A percentile compares a stretch with the other conserved stretches of the same genome.
phyloP scores from a whole-genome alignment of 768 basidiomycete genomes.

The Scleroderma bovista region DNA sequence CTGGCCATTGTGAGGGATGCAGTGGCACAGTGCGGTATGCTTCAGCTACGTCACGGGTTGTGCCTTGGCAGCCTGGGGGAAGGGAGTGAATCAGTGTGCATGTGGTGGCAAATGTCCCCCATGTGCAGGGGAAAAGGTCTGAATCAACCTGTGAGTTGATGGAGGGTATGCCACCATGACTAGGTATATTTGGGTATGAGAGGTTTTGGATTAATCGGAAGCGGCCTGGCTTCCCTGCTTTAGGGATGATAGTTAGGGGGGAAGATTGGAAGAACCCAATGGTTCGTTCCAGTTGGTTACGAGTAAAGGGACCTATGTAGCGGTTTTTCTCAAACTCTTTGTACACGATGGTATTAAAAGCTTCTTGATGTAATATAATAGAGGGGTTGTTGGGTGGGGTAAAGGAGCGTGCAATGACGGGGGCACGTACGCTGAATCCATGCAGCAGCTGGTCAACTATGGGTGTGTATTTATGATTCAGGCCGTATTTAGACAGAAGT shows the following conservation, averaged over 20 bases:
- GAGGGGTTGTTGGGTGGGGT: not conserved
- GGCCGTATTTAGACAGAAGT: not conserved
- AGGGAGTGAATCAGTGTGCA: not conserved
- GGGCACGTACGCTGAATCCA: not conserved
- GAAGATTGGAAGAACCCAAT: not conserved
- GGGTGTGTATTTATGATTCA: not conserved
- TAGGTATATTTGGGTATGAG: not conserved
- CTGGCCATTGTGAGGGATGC: constrained; percentile 32
- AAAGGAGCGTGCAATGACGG: not conserved
- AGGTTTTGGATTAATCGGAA: not conserved
- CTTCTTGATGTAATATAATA: not conserved
- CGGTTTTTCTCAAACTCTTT: not conserved
- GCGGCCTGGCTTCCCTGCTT: not conserved
- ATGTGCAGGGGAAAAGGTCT: not conserved
- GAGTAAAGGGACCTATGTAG: not conserved
- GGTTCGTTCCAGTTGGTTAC: not conserved
- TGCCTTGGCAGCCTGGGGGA: not conserved
- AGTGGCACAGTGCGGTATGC: constrained; percentile 23
- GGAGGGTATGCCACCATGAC: no score
- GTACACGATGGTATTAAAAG: not conserved
- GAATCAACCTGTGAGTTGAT: not conserved
- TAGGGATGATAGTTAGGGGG: not conserved
- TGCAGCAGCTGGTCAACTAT: not conserved
- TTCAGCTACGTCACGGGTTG: constrained; percentile 1
- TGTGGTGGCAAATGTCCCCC: not conserved